A percentile compares a stretch with the other conserved stretches of the same genome.
Conservation (phyloP, 441 rosid genomes). For the Pelargonium myrrhifolium region DNA sequence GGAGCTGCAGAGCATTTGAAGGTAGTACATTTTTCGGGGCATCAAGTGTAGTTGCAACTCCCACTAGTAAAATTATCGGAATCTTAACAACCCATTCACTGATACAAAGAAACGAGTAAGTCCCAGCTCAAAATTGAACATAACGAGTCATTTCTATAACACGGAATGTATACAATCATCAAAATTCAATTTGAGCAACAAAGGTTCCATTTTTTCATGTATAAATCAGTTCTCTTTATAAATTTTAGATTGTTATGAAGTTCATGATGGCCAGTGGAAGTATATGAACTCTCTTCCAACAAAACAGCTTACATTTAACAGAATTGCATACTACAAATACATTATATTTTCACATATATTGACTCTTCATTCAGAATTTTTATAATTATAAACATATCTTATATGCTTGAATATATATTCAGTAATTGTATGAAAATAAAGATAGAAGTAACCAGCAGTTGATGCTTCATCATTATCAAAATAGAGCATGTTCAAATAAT, state of each 20-base stretch:
- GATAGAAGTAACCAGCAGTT: background rate
- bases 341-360: background rate
- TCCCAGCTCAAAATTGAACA: constrained; percentile 13
- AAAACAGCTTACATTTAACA: background rate
- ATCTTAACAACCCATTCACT: constrained; percentile 87
- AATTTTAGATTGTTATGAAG: background rate
- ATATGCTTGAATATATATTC: background rate
- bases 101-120: constrained; percentile 19
- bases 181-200: background rate
- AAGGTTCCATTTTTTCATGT: background rate
- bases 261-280: background rate
- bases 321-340: background rate
- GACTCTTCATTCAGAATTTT: background rate
- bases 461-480: background rate
- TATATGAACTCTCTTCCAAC: background rate
- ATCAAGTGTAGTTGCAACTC: constrained; percentile 82
- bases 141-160: background rate
- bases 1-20: constrained; percentile 51
- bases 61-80: constrained; percentile 71
- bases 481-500: background rate
- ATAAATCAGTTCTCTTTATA: background rate
- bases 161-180: background rate
- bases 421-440: background rate
- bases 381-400: background rate
- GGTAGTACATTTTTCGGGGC: constrained; percentile 54